Conservation (phyloP, 768 basidiomycete species). For the Termitomyces sp. region DNA sequence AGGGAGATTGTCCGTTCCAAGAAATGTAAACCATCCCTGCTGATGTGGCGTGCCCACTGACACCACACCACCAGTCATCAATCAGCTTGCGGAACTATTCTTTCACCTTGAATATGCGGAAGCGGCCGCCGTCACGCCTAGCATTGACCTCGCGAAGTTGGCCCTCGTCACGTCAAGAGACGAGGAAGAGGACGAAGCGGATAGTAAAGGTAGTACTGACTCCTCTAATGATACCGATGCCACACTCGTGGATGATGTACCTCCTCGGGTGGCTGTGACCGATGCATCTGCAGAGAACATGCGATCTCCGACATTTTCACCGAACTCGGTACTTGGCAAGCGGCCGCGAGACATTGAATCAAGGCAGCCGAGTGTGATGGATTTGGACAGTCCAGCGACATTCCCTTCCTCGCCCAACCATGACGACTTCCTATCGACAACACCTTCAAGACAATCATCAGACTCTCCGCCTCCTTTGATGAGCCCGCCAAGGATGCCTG, state of each 20-base stretch:
- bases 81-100: conserved; percentile 75
- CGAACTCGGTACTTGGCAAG: conserved; percentile 64
- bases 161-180: conserved; percentile 88
- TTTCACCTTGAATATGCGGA: conserved; percentile 65
- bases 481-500: conserved; percentile 20
- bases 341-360: conserved; percentile 44
- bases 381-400: conserved; percentile 43
- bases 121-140: conserved; percentile 69
- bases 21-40: conserved; percentile 53
- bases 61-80: conserved; percentile 52
- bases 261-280: conserved; percentile 26
- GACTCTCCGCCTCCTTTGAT: conserved; percentile 21
- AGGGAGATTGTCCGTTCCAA: conserved; percentile 80
- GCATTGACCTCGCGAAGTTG: conserved; percentile 83
- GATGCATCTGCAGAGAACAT: conserved; percentile 18
- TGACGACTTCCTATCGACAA: conserved; percentile 27
- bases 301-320: conserved; percentile 29
- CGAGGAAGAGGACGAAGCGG: conserved; percentile 79
- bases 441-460: conserved; percentile 21
- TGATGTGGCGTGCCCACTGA: conserved; percentile 7
- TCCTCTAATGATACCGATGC: conserved; percentile 86
- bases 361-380: conserved; percentile 41
- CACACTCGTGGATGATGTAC: conserved; percentile 77
- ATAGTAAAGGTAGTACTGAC: conserved; percentile 60
- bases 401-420: conserved; percentile 27